Conservation (phyloP, 176 grass and related monocot genomes). For the Lolium multiflorum region DNA sequence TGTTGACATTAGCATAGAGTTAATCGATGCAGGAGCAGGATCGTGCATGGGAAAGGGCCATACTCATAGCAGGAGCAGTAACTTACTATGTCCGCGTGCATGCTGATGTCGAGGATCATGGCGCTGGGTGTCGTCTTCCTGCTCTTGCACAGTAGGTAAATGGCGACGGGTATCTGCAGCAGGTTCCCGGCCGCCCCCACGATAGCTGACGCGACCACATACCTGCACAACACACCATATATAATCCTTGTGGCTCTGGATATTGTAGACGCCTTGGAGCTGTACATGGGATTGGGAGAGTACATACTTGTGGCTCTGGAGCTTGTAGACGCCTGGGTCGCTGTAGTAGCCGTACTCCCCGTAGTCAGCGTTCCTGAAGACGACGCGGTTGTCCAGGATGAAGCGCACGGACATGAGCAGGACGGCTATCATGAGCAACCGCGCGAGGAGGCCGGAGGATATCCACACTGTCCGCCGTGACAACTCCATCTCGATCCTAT, state of each 20-base stretch:
- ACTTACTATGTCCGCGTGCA: constrained; percentile 39
- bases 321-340: not conserved
- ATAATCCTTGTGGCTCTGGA: constrained; percentile 29
- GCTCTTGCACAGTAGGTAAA: constrained; percentile 46
- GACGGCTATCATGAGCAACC: constrained; percentile 27
- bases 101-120: constrained; percentile 41
- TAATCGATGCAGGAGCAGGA: not conserved
- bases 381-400: not conserved
- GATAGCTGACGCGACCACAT: not conserved
- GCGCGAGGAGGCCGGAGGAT: not conserved
- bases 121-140: constrained; percentile 6
- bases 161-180: constrained; percentile 34
- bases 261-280: not conserved
- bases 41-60: not conserved
- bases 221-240: not conserved
- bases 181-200: not conserved
- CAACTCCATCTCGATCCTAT: not conserved
- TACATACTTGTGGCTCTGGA: constrained; percentile 34
- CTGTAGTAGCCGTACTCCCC: too few species aligned
- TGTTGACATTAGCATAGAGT: not conserved
- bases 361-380: not conserved
- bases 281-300: too few species aligned
- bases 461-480: constrained; percentile 16
- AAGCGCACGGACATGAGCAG: constrained; percentile 14
- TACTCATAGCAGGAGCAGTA: not conserved